These are phyloP conservation scores for Suillus ampliporus DNA, from an alignment of 768 basidiomycete genomes.

Conservation along the genomic window DNA sequence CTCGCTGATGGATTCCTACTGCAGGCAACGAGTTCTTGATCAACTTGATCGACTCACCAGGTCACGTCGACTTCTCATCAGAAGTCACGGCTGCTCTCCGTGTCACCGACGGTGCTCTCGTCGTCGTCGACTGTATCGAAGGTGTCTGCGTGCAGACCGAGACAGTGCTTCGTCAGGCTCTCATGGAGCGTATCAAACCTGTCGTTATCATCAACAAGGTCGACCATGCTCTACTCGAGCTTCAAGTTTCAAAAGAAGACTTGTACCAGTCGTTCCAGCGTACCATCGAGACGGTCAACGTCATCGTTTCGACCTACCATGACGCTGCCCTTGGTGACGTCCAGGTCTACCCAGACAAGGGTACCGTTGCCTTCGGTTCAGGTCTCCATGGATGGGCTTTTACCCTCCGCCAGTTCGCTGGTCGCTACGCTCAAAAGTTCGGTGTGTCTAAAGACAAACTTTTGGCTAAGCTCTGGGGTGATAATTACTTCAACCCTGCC, in stretches of 20 bases:
- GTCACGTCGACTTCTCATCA: conserved; percentile 99
- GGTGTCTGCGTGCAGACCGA: conserved; percentile 99
- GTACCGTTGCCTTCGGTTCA: conserved; percentile 98
- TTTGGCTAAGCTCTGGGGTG: conserved; percentile 98
- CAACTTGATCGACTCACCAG: conserved; percentile 99
- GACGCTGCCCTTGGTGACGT: conserved; percentile 94
- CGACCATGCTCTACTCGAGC: conserved; percentile 97
- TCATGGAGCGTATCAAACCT: conserved; percentile 98
- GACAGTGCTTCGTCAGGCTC: conserved; percentile 96
- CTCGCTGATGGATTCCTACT: conserved; percentile 13
- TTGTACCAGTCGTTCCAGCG: conserved; percentile 98
- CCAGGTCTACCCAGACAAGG: conserved; percentile 98
- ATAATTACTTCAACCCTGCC: conserved; percentile 98
- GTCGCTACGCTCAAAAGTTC: conserved; percentile 96
- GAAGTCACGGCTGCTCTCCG: conserved; percentile 99
- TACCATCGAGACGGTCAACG: conserved; percentile 97
- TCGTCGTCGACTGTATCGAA: conserved; percentile 99
- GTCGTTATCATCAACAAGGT: conserved; percentile 99
- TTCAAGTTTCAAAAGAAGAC: conserved; percentile 95
- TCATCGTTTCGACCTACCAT: conserved; percentile 97
- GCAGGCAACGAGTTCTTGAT: conserved; percentile 96
- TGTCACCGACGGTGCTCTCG: conserved; percentile 99
- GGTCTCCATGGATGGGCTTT: conserved; percentile 99
- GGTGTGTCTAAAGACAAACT: conserved; percentile 99
- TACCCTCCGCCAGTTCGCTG: conserved; percentile 96